Evolutionary conservation across 768 basidiomycete species (phyloP).

Genomic region (Podaxis rugospora): DNA sequence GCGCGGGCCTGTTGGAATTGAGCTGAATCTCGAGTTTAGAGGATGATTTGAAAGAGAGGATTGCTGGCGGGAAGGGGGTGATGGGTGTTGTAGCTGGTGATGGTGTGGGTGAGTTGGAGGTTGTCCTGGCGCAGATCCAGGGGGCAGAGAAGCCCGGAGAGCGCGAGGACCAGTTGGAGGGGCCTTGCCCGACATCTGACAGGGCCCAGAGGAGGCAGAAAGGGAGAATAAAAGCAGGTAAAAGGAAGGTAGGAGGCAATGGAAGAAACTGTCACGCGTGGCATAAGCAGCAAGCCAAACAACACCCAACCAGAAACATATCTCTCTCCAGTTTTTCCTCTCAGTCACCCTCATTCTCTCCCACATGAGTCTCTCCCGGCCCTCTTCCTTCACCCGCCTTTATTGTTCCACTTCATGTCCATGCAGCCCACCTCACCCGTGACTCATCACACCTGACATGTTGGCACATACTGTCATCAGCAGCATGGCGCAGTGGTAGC

Average conservation of each 20-base stretch:
- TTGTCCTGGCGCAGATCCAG: slow-evolving; percentile 23
- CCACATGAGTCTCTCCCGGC: neutral
- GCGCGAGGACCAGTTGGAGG: slow-evolving; percentile 75
- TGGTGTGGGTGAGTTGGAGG: slow-evolving; percentile 22
- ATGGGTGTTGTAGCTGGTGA: slow-evolving; percentile 26
- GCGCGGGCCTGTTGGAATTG: slow-evolving; percentile 63
- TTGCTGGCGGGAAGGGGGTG: slow-evolving; percentile 19
- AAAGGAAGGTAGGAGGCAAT: neutral
- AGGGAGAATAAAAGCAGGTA: neutral
- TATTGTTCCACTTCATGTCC: neutral
- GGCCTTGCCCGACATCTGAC: slow-evolving; percentile 69
- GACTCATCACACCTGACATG: neutral
- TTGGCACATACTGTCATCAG: slow-evolving; percentile 16
- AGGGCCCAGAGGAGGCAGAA: neutral
- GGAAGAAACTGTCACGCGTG: neutral
- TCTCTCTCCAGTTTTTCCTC: neutral
- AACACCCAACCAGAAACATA: neutral
- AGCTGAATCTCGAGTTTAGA: slow-evolving; percentile 14
- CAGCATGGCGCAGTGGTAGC: slow-evolving; percentile 58
- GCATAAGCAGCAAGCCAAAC: neutral
- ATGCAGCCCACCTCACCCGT: neutral
- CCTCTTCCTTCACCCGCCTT: neutral
- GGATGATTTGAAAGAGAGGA: slow-evolving; percentile 17
- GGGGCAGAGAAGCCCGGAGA: slow-evolving; percentile 45
- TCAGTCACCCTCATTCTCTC: neutral